Percentiles rank a stretch among this genome's conserved stretches.
Evolutionary conservation across 2,329 filamentous ascomycete species (phyloP).

Genomic region (Exophiala spinifera): DNA sequence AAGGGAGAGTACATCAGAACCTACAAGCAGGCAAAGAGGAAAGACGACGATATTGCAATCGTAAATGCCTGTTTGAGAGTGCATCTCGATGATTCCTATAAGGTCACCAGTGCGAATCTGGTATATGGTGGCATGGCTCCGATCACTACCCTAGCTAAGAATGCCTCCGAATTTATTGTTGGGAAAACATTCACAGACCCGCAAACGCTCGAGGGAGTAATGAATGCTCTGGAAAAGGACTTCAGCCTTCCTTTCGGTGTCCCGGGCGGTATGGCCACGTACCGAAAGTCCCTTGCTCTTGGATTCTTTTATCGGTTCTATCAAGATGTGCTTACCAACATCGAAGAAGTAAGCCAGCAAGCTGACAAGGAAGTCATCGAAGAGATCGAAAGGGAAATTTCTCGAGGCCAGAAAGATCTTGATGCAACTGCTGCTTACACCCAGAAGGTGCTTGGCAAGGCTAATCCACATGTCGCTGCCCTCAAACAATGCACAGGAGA

Average conservation of each 20-base stretch:
- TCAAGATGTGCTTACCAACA: conserved; percentile 68
- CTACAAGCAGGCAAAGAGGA: conserved; percentile 95
- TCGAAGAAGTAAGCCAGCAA: conserved; percentile 47
- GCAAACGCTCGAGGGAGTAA: conserved; percentile 80
- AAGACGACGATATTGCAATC: conserved; percentile 98
- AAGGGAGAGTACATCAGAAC: conserved; percentile 81
- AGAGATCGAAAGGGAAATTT: conserved; percentile 83
- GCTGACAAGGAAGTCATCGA: conserved; percentile 71
- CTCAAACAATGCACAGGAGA: conserved; percentile 92
- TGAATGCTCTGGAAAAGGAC: conserved; percentile 84
- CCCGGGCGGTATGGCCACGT: conserved; percentile 95
- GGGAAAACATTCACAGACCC: conserved; percentile 79
- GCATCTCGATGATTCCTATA: conserved; percentile 63
- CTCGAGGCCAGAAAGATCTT: conserved; percentile 73
- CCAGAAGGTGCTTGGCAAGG: conserved; percentile 77
- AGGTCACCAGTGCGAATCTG: conserved; percentile 71
- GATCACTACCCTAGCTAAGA: conserved; percentile 81
- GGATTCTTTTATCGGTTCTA: conserved; percentile 98
- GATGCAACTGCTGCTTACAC: conserved; percentile 73
- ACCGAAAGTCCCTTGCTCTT: conserved; percentile 82
- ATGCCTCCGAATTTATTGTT: conserved; percentile 67
- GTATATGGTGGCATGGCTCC: conserved; percentile 96
- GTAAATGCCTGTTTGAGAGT: conserved; percentile 84
- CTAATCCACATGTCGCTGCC: conserved; percentile 83
- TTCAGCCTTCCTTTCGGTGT: conserved; percentile 88